Conservation (phyloP, 140 eudicot genomes). For the Ambrosia hybrid region DNA sequence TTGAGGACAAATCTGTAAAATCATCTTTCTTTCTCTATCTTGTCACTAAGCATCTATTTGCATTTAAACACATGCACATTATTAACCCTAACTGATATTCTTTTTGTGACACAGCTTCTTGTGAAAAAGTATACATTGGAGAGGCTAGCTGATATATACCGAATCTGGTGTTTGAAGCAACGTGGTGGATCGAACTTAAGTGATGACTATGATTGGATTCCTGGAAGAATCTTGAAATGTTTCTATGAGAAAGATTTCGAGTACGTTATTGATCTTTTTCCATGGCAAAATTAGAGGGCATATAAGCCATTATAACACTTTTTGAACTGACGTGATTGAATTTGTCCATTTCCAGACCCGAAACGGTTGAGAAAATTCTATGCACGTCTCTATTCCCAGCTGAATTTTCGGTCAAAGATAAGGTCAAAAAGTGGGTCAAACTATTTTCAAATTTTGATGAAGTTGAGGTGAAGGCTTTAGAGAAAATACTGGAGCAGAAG, state of each 20-base stretch:
- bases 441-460: slow-evolving; percentile 72
- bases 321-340: slow-evolving; percentile 14
- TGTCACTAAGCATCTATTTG: background rate
- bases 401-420: slow-evolving; percentile 66
- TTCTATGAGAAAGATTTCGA: slow-evolving; percentile 76
- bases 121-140: slow-evolving; percentile 85
- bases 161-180: slow-evolving; percentile 52
- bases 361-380: slow-evolving; percentile 64
- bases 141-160: slow-evolving; percentile 78
- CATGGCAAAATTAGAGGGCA: slow-evolving; percentile 7
- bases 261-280: slow-evolving; percentile 36
- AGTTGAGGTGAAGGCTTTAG: slow-evolving; percentile 86
- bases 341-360: slow-evolving; percentile 54
- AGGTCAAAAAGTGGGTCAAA: slow-evolving; percentile 72
- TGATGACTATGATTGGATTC: slow-evolving; percentile 86
- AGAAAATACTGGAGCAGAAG: slow-evolving; percentile 82
- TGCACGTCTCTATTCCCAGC: slow-evolving; percentile 68
- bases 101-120: slow-evolving; percentile 52
- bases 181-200: slow-evolving; percentile 33
- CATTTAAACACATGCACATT: background rate
- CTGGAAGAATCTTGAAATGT: slow-evolving; percentile 83
- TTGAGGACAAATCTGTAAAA: slow-evolving; percentile 89
- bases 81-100: slow-evolving; percentile 15
- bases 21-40: background rate
- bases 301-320: slow-evolving; percentile 1